Base-by-base conservation (phyloP, 768 basidiomycete genomes). In the Phylloporus sp. region DNA sequence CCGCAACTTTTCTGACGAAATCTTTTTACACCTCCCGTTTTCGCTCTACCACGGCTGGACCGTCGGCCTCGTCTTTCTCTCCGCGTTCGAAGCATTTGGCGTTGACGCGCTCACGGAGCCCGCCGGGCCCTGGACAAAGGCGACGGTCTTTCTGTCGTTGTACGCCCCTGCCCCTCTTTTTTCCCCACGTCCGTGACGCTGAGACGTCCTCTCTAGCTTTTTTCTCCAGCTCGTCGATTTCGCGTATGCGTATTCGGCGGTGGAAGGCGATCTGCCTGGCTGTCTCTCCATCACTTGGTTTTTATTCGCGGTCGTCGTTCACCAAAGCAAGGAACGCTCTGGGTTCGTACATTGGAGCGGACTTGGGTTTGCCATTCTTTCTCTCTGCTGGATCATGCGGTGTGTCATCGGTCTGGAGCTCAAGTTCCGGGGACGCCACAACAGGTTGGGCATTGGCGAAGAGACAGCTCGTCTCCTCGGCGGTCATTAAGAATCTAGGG, bases 1-100 rank as follows among this genome's bases (percentile, higher is more conserved):
- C 47, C 73, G 79, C 59, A 74, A 68, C 56, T 58, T 76, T 41
- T 71, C 70, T 36, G 82, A 85, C 58, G 84, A 85, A 58, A 61
- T 84, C 53, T 84, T 85, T 45, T 70, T 88, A n/a, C 84, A 86
- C 62, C 76, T 86, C 11, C 86, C 86, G 5, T 88, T 88, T 72
- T 84, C 80, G 12, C 71, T 87, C 42, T 87, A 79, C 66, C 84
- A 85, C 58, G 84, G 83, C 46, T 81, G 80, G 79, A 73, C 74
- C 12, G 77, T 79, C 56, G 67, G 75, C 35, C 73, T 79, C 58
- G 67, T 82, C 57, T 61, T 83, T 58, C 67, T 82, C 52, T 75
- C 80, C 27, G 80, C 67, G 2, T 84, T 84, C 56, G 79, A 81
- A 53, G 80, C 82, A 2, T 84, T 84, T 55, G 85, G 86, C 35